Evolutionary conservation across 441 rosid genomes (phyloP), one percentile per base, ranked within the genome.

Genomic region (Brassica hybrid): DNA sequence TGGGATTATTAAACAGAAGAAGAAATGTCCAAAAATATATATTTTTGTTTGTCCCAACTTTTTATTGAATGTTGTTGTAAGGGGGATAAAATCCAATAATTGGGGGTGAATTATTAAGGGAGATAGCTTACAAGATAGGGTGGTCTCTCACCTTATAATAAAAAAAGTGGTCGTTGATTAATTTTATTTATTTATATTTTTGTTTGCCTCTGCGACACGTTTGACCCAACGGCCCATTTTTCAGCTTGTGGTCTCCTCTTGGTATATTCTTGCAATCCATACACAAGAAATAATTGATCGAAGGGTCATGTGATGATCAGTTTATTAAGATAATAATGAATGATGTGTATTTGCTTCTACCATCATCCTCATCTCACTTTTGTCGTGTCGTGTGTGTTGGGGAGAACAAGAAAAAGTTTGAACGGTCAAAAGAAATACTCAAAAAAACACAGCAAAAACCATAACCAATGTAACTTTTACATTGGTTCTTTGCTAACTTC

Each of bases 171-270:
- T 63, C 75, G 75, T 69, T 63, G 74, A 76, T 76, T 76, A 61
- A 2, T 76, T 52, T 61, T 69, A 19, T 4, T n/a, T n/a, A n/a
- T 50, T 62, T n/a, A n/a, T n/a, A n/a, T 14, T 48, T 67, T 34
- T n/a, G 32, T 27, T 67, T 17, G 50, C 79, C 69, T 76, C 48
- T 69, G 58, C 70, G 79, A 76, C 81, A 78, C 60, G 81, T 73
- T 78, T 73, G 74, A 78, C 77, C 66, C 74, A 73, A 67, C 65
- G 52, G 74, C 70, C 77, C 74, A 41, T n/a, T 36, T 77, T 73
- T 16, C 25, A 67, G 63, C 69, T 10, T 52, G 27, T 60, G 58
- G 73, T 78, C 81, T 77, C 73, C 65, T 60, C 16, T 72, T 59
- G 1, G 63, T 66, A 66, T 66, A 71, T 65, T 65, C 52, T 71